Evolutionary conservation across 257 asterid species (phyloP).

Genomic region (Orobanche coerulescens): DNA sequence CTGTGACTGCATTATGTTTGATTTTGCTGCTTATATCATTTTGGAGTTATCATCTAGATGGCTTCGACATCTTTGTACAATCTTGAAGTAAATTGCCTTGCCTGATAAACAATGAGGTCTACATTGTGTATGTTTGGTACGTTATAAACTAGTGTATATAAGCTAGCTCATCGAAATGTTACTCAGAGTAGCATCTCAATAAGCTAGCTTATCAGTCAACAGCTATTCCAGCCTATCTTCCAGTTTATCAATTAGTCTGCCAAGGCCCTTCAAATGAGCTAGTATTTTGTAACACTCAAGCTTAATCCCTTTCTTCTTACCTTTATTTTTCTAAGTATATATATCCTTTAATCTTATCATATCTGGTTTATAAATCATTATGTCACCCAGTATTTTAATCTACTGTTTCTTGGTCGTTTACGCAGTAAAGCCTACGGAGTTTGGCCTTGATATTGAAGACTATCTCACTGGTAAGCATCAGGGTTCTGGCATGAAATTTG

Average conservation of each 20-base stretch:
- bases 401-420: slow-evolving; percentile 15
- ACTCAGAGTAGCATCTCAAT: no score
- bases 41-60: not conserved
- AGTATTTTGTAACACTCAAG: not conserved
- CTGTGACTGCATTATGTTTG: not conserved
- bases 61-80: not conserved
- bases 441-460: slow-evolving; percentile 88
- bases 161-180: no score
- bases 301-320: not conserved
- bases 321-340: not conserved
- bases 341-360: not conserved
- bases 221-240: no score
- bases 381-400: not conserved
- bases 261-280: not conserved
- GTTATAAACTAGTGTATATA: no score
- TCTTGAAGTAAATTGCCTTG: slow-evolving; percentile 10
- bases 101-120: not conserved
- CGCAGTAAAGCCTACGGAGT: slow-evolving; percentile 64
- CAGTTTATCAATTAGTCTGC: no score
- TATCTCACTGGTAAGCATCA: slow-evolving; percentile 67
- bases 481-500: not conserved
- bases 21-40: slow-evolving; percentile 1
- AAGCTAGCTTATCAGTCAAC: no score
- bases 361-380: not conserved
- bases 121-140: no score